Base-by-base conservation (phyloP, 164 flowering plant genomes). In the Vitis riparia region DNA sequence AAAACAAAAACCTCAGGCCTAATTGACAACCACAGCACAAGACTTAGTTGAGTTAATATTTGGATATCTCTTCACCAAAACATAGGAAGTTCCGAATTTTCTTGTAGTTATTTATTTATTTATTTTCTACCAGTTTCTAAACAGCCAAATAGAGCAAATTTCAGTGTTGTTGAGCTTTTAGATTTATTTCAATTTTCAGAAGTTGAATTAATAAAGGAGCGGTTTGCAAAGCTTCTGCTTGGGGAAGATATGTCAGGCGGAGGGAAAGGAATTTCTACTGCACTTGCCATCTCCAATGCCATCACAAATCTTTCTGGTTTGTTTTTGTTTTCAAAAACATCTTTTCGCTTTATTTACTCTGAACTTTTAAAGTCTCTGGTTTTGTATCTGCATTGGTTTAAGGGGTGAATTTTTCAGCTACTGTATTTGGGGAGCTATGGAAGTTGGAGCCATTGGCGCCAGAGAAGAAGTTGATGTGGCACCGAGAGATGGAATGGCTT, bases 241-340 rank as follows among this genome's bases (percentile, higher is more conserved):
- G 97, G 93, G 55, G 97, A 92, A 73, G 97, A 92, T 65, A 90
- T 91, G 97, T 92, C 97, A 0, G 97, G 96, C 51, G 88, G 94
- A 47, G 91, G 93, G 4, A 88, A 89, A 60, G 97, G 97, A 50
- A 94, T 92, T 1, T 85, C 88, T 64, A 86, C 90, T 2, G 97
- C 97, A 27, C 86, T 92, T 3, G 92, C 97, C 2, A 87, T 90
- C 66, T 91, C 94, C 1, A 92, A 92, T 51, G 95, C 96, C 79
- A 92, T 91, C 16, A 90, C 97, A 1, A 89, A 91, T 74, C 89
- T 90, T 30, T 85, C 89, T 19, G 92, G 95, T 90, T 55, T 59
- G 55, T 57, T 29, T 66, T 30, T 51, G 6, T 23, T 49, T 19
- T 52, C 44, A 37, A 3, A 37, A 3, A 37, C 44, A 37, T 37